Base-by-base conservation (phyloP, 345 rosid genomes). In the Pugionium dolabratum region DNA sequence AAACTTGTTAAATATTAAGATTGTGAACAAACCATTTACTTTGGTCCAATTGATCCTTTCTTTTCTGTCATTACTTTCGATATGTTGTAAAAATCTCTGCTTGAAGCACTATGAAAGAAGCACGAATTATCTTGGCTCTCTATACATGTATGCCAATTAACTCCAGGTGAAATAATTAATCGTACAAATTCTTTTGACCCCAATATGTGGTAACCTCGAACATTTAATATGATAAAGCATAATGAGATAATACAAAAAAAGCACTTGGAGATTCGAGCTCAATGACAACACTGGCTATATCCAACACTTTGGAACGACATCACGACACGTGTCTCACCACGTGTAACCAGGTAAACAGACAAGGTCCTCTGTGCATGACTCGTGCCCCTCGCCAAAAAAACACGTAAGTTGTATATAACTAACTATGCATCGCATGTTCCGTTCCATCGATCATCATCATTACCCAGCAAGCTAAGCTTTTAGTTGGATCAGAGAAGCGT, bases 251-350 rank as follows among this genome's bases (percentile, higher is more conserved):
- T 18, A 18, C 18, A 32, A 63, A 64, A 2, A 49, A 65, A 9
- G 47, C 49, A 44, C 67, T 43, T 66, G 47, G 36, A 65, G 54
- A 72, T 72, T 65, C 76, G 76, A 72, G 66, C 41, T 43, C 50
- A 18, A 4, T 36, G 76, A 73, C 76, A 66, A 66, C 55, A 66
- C 18, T 18, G 18, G 66, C 37, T 72, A 72, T 72, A 18, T 18
- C 18, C 18, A 18, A 18, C 18, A 18, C 77, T 60, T 48, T 47
- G 7, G 9, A 7, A 61, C 69, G 40, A 18, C 18, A 18, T 18
- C 18, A 18, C 18, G 18, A 80, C 82, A 72, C 67, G 84, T 76
- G 81, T 75, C 78, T 61, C 53, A 44, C 83, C 85, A 82, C 79
- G 82, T 84, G 84, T 79, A 48, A 67, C 50, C 57, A 71, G 57